These are phyloP conservation scores for Albatrellus ellisii DNA, from an alignment of 768 basidiomycete species.

Conservation along the genomic window DNA sequence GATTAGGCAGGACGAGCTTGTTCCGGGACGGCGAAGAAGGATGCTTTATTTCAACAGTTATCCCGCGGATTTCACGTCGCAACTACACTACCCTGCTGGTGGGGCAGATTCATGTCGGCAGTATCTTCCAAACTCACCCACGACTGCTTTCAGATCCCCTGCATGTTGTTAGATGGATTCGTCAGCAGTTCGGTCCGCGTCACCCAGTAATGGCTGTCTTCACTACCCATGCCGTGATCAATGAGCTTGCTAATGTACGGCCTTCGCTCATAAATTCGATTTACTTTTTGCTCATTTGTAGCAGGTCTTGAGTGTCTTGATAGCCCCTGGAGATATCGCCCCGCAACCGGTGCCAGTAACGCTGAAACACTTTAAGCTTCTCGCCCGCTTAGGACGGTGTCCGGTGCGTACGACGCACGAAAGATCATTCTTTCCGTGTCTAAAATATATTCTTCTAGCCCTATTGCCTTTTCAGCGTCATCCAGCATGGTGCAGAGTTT, in stretches of 20 bases:
- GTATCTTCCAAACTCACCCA: slow-evolving; percentile 4
- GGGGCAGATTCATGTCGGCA: slow-evolving; percentile 13
- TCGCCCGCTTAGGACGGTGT: slow-evolving; percentile 50
- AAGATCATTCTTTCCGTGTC: not conserved
- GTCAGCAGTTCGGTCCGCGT: slow-evolving; percentile 37
- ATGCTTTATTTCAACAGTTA: not conserved
- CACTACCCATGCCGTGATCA: slow-evolving; percentile 63
- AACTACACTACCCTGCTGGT: slow-evolving; percentile 47
- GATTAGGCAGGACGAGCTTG: slow-evolving; percentile 62
- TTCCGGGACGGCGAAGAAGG: slow-evolving; percentile 43
- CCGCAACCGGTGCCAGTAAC: slow-evolving; percentile 49
- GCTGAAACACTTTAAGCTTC: slow-evolving; percentile 62
- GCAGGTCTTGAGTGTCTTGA: slow-evolving; percentile 15
- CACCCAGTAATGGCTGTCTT: slow-evolving; percentile 52
- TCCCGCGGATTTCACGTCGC: slow-evolving; percentile 22
- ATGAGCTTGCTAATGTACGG: slow-evolving; percentile 36
- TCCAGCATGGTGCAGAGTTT: slow-evolving; percentile 55
- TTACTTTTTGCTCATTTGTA: slow-evolving; percentile 39
- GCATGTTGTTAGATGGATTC: slow-evolving; percentile 49
- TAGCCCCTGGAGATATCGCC: slow-evolving; percentile 7
- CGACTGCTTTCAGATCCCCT: slow-evolving; percentile 32
- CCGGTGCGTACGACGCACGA: slow-evolving; percentile 31
- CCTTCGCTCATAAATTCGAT: not conserved
- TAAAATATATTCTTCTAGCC: slow-evolving; percentile 23
- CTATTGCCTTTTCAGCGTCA: slow-evolving; percentile 42